A percentile compares a stretch with the other conserved stretches of the same genome.
Conservation (phyloP, 2,329 filamentous ascomycete genomes). For the Phialophora verrucosa region DNA sequence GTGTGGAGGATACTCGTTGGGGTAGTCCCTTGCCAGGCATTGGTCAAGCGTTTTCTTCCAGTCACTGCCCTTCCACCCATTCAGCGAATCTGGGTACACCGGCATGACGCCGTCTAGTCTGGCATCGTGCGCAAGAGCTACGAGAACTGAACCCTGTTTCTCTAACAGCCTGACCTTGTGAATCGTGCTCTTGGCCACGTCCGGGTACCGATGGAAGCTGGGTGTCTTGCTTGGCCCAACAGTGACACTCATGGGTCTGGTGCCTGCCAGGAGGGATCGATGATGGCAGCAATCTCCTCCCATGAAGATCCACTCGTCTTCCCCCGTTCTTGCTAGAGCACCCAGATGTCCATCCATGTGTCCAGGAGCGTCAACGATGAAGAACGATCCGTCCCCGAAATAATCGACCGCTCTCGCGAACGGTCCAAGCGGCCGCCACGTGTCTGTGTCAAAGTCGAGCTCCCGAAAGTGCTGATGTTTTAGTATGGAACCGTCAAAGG, state of each 20-base stretch:
- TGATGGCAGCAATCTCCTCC: constrained; percentile 58
- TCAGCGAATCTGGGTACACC: constrained; percentile 1
- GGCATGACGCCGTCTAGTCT: constrained; percentile 15
- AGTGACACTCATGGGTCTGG: constrained; percentile 13
- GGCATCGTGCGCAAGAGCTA: constrained; percentile 19
- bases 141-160: constrained; percentile 7
- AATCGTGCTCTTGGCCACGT: constrained; percentile 36
- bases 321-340: constrained; percentile 36
- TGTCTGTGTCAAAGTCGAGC: constrained; percentile 46
- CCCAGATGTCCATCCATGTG: constrained; percentile 40
- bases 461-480: constrained; percentile 45
- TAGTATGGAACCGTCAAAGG: constrained; percentile 28
- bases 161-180: constrained; percentile 33
- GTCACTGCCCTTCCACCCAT: not conserved
- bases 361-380: constrained; percentile 55
- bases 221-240: constrained; percentile 19
- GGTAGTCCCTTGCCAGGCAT: not conserved
- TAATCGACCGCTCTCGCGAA: constrained; percentile 51
- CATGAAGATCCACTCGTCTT: constrained; percentile 55
- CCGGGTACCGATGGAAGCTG: constrained; percentile 39
- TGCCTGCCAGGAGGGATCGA: constrained; percentile 25
- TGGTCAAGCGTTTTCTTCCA: constrained; percentile 3
- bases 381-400: constrained; percentile 63
- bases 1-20: not conserved
- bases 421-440: constrained; percentile 44